Percentiles rank a stretch among this genome's conserved stretches.
phyloP scores from a whole-genome alignment of 768 basidiomycete species.

The Xerocomus brunneocitrinus region DNA sequence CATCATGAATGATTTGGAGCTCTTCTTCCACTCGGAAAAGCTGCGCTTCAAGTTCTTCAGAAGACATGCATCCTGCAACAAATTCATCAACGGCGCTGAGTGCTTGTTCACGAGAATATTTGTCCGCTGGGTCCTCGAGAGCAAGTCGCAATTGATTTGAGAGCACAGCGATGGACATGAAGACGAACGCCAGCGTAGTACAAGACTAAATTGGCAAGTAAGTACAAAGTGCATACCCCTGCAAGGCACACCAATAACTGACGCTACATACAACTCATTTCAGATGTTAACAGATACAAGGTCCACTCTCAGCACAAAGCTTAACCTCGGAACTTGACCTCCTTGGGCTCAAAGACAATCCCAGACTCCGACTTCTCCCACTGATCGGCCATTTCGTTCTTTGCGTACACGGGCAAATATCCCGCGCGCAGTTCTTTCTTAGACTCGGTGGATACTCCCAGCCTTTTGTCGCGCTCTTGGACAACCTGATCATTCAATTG shows the following conservation, averaged over 20 bases:
- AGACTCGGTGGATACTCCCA: constrained; percentile 31
- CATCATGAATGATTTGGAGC: constrained; percentile 57
- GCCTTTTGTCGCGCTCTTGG: constrained; percentile 29
- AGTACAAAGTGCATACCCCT: background rate
- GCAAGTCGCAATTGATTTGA: constrained; percentile 53
- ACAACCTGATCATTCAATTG: constrained; percentile 32
- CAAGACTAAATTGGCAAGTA: constrained; percentile 8
- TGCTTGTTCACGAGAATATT: constrained; percentile 45
- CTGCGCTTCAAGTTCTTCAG: constrained; percentile 41
- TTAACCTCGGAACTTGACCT: constrained; percentile 17
- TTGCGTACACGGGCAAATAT: constrained; percentile 39
- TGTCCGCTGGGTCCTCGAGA: constrained; percentile 52
- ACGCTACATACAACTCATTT: background rate
- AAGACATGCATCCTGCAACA: constrained; percentile 45
- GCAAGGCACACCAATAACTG: background rate
- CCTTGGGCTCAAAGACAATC: constrained; percentile 31
- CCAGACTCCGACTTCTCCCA: constrained; percentile 35
- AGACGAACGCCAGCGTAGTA: background rate
- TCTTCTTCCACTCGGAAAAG: constrained; percentile 59
- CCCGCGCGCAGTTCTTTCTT: constrained; percentile 33
- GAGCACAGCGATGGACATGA: constrained; percentile 37
- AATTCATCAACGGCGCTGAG: constrained; percentile 52
- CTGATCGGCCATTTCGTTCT: constrained; percentile 33
- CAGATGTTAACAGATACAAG: background rate
- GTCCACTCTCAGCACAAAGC: background rate